Evolutionary conservation across 2,329 filamentous ascomycete genomes (phyloP).

Genomic region (Ceratocystis diversiconidia): DNA sequence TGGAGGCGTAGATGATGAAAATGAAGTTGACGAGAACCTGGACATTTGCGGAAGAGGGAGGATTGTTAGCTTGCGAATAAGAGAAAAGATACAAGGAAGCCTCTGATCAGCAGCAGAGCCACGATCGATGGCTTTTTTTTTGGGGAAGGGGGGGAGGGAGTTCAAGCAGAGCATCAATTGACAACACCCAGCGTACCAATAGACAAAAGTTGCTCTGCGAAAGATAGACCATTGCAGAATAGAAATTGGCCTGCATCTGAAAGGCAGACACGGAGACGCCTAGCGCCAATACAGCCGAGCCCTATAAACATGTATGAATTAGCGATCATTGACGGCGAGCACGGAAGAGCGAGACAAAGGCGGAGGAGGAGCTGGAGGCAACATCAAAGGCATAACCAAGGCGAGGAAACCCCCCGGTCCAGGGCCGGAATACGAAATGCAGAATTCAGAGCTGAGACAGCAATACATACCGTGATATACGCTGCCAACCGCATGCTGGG

Average conservation of each 20-base stretch:
- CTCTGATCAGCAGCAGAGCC: not conserved
- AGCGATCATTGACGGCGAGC: not conserved
- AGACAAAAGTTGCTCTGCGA: constrained; percentile 92
- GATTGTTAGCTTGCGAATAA: not conserved
- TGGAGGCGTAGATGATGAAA: constrained; percentile 62
- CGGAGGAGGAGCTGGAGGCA: too few relatives aligned
- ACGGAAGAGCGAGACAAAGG: not conserved
- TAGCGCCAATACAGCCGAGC: constrained; percentile 70
- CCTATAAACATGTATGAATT: constrained; percentile 30
- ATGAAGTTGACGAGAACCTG: constrained; percentile 85
- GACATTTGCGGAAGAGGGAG: not conserved
- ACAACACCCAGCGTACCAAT: constrained; percentile 47
- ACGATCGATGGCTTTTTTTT: not conserved
- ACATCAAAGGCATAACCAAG: not conserved
- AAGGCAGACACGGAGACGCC: constrained; percentile 80
- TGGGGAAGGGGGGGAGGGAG: not conserved
- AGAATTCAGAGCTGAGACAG: not conserved
- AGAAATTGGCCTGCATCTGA: constrained; percentile 92
- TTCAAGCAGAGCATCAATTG: not conserved
- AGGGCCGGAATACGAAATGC: not conserved
- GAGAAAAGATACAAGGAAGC: not conserved
- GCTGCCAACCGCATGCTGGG: constrained; percentile 44
- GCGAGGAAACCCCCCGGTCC: not conserved
- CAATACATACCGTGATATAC: constrained; percentile 45
- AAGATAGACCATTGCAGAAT: constrained; percentile 92